Evolutionary conservation across 176 grass and related monocot genomes (phyloP), one percentile per base, ranked within the genome.

Genomic region (Saccharum spontaneum): DNA sequence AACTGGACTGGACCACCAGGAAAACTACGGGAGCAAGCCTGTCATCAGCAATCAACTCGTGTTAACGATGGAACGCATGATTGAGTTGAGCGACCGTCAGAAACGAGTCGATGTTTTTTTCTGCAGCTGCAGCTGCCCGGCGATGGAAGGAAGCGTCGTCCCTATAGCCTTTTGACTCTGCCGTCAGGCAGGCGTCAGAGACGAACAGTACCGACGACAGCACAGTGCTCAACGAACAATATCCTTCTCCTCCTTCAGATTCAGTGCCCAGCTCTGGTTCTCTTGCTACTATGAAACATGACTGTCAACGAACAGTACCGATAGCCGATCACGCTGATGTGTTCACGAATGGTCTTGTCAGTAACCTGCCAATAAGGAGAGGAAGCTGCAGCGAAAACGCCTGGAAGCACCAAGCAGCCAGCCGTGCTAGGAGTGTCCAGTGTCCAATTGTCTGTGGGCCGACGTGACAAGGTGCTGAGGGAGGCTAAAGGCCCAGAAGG

Each of bases 401-500:
- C 30, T 70, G 66, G 18, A 70, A n/a, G 43, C 34, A 70, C 18
- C 18, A 57, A 22, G 17, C 50, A 20, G 6, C 2, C 0, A 45
- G 44, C 16, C 6, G 17, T 3, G 52, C 6, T 55, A 22, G 18
- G 7, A 55, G 49, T 52, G 49, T 52, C 49, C 5, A 52, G 5
- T 52, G 15, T 6, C 46, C 46, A 49, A 18, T 18, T 20, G 1
- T 54, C 48, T 50, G 0, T 50, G 84, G 79, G 79, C 67, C 40
- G 18, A 83, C 23, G 88, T 46, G 74, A 82, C 54, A 22, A 38
- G 40, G 69, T 22, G 2, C 1, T 37, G 44, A 30, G 20, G 16
- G 39, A 26, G 33, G 49, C 55, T 60, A 23, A 59, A 66, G 64
- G 86, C 86, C 86, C 79, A 77, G 5, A 8, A 22, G 8, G 70